Conservation (phyloP, 495 filamentous ascomycete species). For the Hyaloscypha hepaticicola region DNA sequence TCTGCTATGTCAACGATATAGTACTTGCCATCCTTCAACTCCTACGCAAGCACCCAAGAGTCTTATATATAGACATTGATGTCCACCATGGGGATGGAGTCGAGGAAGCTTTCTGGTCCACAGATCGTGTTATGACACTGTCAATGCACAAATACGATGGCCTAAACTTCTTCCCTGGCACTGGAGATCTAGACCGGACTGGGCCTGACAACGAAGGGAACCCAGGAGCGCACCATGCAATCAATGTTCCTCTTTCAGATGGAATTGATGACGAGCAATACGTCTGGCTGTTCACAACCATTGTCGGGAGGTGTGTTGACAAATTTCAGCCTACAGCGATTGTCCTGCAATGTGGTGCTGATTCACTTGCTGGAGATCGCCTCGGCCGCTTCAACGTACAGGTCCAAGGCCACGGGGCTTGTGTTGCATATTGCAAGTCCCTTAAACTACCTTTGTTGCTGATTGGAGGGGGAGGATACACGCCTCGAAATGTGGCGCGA, state of each 20-base stretch:
- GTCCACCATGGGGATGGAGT: conserved; percentile 98
- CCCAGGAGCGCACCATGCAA: conserved; percentile 85
- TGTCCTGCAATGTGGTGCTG: conserved; percentile 94
- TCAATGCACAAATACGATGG: conserved; percentile 94
- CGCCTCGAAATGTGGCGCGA: conserved; percentile 93
- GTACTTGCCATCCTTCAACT: conserved; percentile 92
- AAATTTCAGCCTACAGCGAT: conserved; percentile 82
- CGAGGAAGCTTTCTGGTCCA: conserved; percentile 95
- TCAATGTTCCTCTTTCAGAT: conserved; percentile 94
- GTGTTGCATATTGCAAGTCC: conserved; percentile 82
- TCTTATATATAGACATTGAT: conserved; percentile 97
- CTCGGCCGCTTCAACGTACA: conserved; percentile 96
- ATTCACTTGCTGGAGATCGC: conserved; percentile 90
- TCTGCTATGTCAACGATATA: conserved; percentile 99
- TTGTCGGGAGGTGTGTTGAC: conserved; percentile 72
- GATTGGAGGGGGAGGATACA: conserved; percentile 94
- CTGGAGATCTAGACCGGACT: conserved; percentile 88
- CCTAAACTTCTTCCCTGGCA: conserved; percentile 94
- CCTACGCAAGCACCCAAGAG: conserved; percentile 80
- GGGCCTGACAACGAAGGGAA: conserved; percentile 82
- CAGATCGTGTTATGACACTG: conserved; percentile 92
- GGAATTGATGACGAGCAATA: conserved; percentile 95
- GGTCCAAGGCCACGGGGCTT: conserved; percentile 87
- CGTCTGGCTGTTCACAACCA: conserved; percentile 73
- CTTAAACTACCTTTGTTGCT: conserved; percentile 78